These are phyloP conservation scores for Lichenothelia convexa DNA, from an alignment of 495 filamentous ascomycete genomes.

Conservation along the genomic window DNA sequence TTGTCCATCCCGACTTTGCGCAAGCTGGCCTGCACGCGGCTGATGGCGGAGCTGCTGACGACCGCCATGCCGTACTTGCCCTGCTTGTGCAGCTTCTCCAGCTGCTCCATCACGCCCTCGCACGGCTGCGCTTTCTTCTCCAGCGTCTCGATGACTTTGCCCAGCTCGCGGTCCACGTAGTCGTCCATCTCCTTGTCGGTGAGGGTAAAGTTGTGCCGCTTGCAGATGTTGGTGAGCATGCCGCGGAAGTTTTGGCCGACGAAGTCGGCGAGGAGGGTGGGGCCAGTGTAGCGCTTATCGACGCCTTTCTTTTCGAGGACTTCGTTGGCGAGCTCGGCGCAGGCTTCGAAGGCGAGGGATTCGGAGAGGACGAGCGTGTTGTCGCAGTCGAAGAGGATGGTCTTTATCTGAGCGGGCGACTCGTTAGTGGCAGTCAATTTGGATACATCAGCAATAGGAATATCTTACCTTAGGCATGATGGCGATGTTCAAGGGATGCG, in stretches of 20 bases:
- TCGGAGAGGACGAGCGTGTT: slow-evolving; percentile 94
- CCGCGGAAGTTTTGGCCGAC: slow-evolving; percentile 95
- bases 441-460: neutral
- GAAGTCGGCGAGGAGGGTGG: slow-evolving; percentile 66
- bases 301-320: slow-evolving; percentile 52
- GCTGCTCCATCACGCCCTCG: slow-evolving; percentile 48
- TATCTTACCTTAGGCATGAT: slow-evolving; percentile 12
- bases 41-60: slow-evolving; percentile 61
- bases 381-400: slow-evolving; percentile 91
- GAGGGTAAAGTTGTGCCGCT: slow-evolving; percentile 59
- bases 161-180: slow-evolving; percentile 67
- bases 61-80: slow-evolving; percentile 64
- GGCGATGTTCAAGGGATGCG: neutral
- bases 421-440: neutral
- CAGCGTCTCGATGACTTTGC: slow-evolving; percentile 69
- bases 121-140: slow-evolving; percentile 51
- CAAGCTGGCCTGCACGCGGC: slow-evolving; percentile 61
- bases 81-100: slow-evolving; percentile 41
- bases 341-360: slow-evolving; percentile 82
- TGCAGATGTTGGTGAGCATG: slow-evolving; percentile 60
- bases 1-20: slow-evolving; percentile 65
- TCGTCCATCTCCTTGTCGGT: slow-evolving; percentile 45
- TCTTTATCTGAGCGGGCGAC: slow-evolving; percentile 43
- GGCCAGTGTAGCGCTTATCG: slow-evolving; percentile 58
- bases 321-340: slow-evolving; percentile 82